Percentiles rank a stretch among this genome's conserved stretches.
Conservation (phyloP, 108 stramenopile genomes). For the Cyclotella kingstonii region DNA sequence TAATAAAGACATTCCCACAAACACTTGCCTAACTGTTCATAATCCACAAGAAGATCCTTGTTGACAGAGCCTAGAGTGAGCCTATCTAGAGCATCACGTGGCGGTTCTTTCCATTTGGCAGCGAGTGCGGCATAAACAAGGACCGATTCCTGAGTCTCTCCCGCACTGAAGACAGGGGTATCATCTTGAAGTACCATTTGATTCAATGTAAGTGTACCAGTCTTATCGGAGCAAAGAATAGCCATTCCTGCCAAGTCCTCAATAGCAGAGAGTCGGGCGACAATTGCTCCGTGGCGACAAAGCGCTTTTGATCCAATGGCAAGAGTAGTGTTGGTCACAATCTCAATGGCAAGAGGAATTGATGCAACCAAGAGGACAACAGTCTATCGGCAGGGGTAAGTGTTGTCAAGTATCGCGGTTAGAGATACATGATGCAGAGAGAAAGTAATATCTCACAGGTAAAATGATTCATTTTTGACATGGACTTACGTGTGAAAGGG, state of each 20-base stretch:
- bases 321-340: constrained; percentile 75
- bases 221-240: constrained; percentile 87
- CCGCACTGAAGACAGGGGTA: constrained; percentile 43
- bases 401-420: background rate
- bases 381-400: constrained; percentile 9
- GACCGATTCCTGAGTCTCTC: constrained; percentile 55
- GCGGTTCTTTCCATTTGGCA: constrained; percentile 59
- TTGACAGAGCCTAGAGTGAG: constrained; percentile 51
- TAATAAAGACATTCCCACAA: background rate
- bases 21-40: constrained; percentile 31
- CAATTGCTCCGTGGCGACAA: constrained; percentile 68
- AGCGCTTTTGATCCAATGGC: constrained; percentile 74
- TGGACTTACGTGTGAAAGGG: constrained; percentile 36
- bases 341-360: constrained; percentile 83
- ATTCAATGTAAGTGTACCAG: constrained; percentile 83
- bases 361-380: constrained; percentile 77
- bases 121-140: constrained; percentile 63
- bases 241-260: constrained; percentile 80
- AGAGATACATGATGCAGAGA: background rate
- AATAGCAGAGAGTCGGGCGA: constrained; percentile 77
- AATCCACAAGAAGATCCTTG: constrained; percentile 33
- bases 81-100: constrained; percentile 65
- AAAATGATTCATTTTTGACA: no score
- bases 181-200: constrained; percentile 66
- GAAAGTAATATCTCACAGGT: background rate